Conservation (phyloP, 768 basidiomycete genomes). For the Cystofilobasidium bisporidii region DNA sequence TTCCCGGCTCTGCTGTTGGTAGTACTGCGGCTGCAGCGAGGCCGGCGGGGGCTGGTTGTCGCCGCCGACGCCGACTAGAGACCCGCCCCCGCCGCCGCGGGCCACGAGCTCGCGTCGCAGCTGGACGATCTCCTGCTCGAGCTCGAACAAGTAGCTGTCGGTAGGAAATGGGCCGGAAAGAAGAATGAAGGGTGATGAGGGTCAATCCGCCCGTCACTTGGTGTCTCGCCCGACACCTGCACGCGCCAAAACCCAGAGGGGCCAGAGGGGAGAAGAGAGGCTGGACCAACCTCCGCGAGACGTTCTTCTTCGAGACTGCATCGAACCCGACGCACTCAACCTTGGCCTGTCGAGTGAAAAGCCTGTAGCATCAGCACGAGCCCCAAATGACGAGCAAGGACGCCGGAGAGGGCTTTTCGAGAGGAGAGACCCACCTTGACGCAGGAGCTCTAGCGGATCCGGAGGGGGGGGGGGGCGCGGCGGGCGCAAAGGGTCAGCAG, state of each 20-base stretch:
- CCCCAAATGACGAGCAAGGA: not conserved
- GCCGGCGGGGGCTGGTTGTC: not conserved
- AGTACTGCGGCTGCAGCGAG: not conserved
- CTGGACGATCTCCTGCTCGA: slow-evolving; percentile 39
- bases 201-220: not conserved
- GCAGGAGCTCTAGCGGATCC: slow-evolving; percentile 19
- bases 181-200: too few species aligned
- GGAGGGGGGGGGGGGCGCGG: not conserved
- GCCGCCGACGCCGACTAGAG: not conserved
- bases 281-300: slow-evolving; percentile 38
- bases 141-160: slow-evolving; percentile 39
- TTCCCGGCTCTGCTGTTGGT: slow-evolving; percentile 4
- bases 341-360: slow-evolving; percentile 33
- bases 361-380: slow-evolving; percentile 27
- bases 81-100: slow-evolving; percentile 19
- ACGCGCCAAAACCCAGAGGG: not conserved
- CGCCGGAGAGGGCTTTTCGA: not conserved
- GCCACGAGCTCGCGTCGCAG: slow-evolving; percentile 38
- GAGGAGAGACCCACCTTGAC: slow-evolving; percentile 6
- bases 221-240: too few species aligned
- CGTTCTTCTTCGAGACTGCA: slow-evolving; percentile 41
- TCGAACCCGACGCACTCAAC: slow-evolving; percentile 43
- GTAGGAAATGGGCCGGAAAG: not conserved
- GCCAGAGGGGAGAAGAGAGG: not conserved
- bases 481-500: not conserved